Base-by-base conservation (phyloP, 2,329 filamentous ascomycete species). In the Gliomastix tumulicola region DNA sequence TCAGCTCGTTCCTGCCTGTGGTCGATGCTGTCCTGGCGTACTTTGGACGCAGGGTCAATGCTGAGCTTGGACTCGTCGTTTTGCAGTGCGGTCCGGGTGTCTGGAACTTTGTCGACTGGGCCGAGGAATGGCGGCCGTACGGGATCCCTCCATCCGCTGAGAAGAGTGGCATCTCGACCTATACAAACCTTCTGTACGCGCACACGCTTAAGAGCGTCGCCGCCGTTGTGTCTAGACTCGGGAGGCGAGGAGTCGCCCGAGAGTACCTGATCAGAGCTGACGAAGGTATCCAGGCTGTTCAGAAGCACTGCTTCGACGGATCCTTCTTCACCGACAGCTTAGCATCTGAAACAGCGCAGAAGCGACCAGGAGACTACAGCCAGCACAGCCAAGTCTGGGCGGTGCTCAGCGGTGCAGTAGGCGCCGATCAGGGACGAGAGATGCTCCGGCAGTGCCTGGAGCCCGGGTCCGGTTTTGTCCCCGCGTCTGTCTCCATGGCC, bases 81-180 rank as follows among this genome's bases (percentile, higher is more conserved):
- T 15, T 27, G 23, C 12, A 27, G 23, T 11, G 12, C 23, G 12
- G 23, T 15, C 23, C 23, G 12, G 23, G 23, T 37, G 40, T 49
- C 8, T 60, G 56, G 56, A 46, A 57, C 33, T 60, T 51, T 36
- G 54, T 58, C 16, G 56, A 60, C 36, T 60, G 56, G 56, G 43
- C 45, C 10, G 40, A 39, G 1, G 37, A 43, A 3, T 53, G 48
- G 49, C 38, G 40, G 17, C 34, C 43, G 3, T 22, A 61, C 30
- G 62, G 62, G 3, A 57, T 64, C 0, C 62, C 61, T 1, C 55
- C 54, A 0, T 55, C 60, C 0, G 59, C 55, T 7, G 44, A 55
- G 7, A 44, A 42, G 12, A 51, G 55, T 3, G 60, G 60, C 32
- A 35, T 50, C 3, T 56, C 59, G 32, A 36, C 37, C 7, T 39